A percentile compares a stretch with the other conserved stretches of the same genome.
Evolutionary conservation across 1,284 basidiomycete species (phyloP).

Genomic region (Phylloboletellus chloephorus): DNA sequence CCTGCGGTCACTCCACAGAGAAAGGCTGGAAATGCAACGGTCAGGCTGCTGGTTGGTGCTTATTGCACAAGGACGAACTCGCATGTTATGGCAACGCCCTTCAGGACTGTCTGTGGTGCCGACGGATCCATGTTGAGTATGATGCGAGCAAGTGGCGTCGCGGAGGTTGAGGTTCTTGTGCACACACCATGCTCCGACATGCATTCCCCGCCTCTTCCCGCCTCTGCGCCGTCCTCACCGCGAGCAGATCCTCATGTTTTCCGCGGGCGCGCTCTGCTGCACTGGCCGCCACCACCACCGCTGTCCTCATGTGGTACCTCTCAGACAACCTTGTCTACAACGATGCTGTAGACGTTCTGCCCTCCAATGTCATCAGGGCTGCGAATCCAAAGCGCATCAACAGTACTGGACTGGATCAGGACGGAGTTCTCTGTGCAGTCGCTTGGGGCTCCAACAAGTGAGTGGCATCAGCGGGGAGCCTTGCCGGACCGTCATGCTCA

Average conservation of each 20-base stretch:
- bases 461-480: constrained; percentile 13
- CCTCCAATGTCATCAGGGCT: constrained; percentile 6
- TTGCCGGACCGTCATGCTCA: constrained; percentile 2
- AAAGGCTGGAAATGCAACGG: constrained; percentile 34
- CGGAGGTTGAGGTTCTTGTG: background rate
- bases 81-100: constrained; percentile 62
- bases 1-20: constrained; percentile 48
- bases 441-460: constrained; percentile 60
- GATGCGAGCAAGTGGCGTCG: background rate
- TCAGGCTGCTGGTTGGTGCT: constrained; percentile 12
- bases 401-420: constrained; percentile 22
- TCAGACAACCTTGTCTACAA: constrained; percentile 31
- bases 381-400: constrained; percentile 4
- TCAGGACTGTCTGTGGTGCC: constrained; percentile 45
- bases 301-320: constrained; percentile 34
- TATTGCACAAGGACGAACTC: constrained; percentile 51
- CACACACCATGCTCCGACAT: constrained; percentile 15
- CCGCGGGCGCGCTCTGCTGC: constrained; percentile 5
- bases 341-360: constrained; percentile 25
- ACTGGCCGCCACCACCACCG: constrained; percentile 22
- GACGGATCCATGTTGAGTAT: constrained; percentile 32
- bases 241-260: constrained; percentile 6
- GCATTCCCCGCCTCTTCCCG: constrained; percentile 5
- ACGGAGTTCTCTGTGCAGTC: constrained; percentile 37
- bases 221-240: too few species aligned